Percentiles rank a stretch among this genome's conserved stretches.
phyloP scores from a whole-genome alignment of 768 basidiomycete species.

The Obba rivulosa region DNA sequence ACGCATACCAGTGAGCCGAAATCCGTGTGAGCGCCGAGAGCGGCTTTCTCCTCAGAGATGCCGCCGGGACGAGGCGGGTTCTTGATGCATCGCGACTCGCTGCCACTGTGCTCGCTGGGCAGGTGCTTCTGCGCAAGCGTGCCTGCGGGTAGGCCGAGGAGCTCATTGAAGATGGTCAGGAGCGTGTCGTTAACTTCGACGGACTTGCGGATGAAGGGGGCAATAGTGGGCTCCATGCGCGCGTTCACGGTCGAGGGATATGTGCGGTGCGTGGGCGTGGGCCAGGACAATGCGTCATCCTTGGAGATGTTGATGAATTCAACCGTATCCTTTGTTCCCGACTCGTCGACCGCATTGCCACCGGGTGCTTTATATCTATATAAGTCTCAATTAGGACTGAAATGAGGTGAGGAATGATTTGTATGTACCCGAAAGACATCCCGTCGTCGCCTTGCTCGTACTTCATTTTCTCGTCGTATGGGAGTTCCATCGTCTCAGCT shows the following conservation, averaged over 20 bases:
- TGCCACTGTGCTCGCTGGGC: slow-evolving; percentile 20
- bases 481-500: slow-evolving; percentile 34
- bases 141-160: slow-evolving; percentile 28
- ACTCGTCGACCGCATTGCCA: slow-evolving; percentile 28
- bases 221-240: slow-evolving; percentile 23
- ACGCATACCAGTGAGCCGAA: slow-evolving; percentile 24
- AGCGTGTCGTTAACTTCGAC: slow-evolving; percentile 25
- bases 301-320: slow-evolving; percentile 33
- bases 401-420: not conserved
- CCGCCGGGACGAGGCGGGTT: slow-evolving; percentile 18
- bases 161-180: slow-evolving; percentile 25
- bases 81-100: slow-evolving; percentile 27
- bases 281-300: slow-evolving; percentile 32
- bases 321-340: slow-evolving; percentile 25
- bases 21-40: slow-evolving; percentile 29
- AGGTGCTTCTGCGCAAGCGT: slow-evolving; percentile 23
- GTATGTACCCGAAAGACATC: slow-evolving; percentile 31
- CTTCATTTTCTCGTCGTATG: slow-evolving; percentile 36
- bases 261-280: slow-evolving; percentile 23
- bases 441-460: slow-evolving; percentile 41
- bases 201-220: slow-evolving; percentile 25
- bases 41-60: slow-evolving; percentile 16
- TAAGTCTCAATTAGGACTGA: not conserved
- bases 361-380: slow-evolving; percentile 27
- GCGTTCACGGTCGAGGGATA: slow-evolving; percentile 28